Conservation (phyloP, 345 rosid genomes). For the Euphorbia tirucalli region DNA sequence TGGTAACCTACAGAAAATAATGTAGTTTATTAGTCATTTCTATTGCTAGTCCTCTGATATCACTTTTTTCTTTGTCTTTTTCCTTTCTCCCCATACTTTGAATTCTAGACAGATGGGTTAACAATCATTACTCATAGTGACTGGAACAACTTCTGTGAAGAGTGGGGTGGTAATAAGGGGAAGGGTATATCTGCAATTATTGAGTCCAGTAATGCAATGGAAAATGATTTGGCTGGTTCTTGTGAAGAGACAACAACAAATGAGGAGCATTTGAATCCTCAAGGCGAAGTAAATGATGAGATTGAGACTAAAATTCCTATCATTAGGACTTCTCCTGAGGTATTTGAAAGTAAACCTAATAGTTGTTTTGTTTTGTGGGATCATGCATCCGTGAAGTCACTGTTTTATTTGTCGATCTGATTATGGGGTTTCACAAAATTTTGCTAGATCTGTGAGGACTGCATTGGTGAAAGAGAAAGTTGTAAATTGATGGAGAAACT, state of each 20-base stretch:
- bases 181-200: constrained; percentile 67
- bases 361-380: not conserved
- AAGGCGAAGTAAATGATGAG: constrained; percentile 56
- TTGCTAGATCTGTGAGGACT: constrained; percentile 72
- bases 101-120: constrained; percentile 81
- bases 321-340: constrained; percentile 76
- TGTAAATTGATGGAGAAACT: constrained; percentile 85
- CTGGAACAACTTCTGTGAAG: constrained; percentile 92
- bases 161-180: constrained; percentile 79
- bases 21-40: not conserved
- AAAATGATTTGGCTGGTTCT: constrained; percentile 30
- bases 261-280: constrained; percentile 46
- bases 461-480: constrained; percentile 96
- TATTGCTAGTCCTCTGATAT: constrained; percentile 15
- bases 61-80: constrained; percentile 2
- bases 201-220: constrained; percentile 40
- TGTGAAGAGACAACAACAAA: constrained; percentile 31
- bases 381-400: not conserved
- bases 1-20: not conserved
- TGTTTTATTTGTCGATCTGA: constrained; percentile 3
- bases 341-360: constrained; percentile 31
- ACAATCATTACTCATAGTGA: constrained; percentile 76
- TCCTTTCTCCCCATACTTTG: constrained; percentile 21
- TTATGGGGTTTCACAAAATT: constrained; percentile 7
- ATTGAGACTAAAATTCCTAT: constrained; percentile 44